Evolutionary conservation across 352 stramenopile genomes (phyloP).

Genomic region (Lagenidium giganteum): DNA sequence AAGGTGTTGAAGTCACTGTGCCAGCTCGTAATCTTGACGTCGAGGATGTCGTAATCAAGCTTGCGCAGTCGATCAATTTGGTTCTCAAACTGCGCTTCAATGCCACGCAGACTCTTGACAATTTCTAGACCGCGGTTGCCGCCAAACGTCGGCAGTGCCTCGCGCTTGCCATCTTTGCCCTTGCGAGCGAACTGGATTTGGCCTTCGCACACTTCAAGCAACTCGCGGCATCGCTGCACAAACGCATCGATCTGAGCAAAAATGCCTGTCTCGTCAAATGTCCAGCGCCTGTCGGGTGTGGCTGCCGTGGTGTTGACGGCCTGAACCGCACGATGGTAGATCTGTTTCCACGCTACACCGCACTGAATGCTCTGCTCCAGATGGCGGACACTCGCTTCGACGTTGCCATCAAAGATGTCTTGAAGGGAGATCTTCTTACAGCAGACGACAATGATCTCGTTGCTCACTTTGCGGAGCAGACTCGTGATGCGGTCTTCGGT

Average conservation of each 20-base stretch:
- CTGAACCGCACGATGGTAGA: constrained; percentile 44
- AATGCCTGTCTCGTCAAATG: constrained; percentile 90
- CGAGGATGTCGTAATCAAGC: constrained; percentile 90
- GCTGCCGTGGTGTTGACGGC: constrained; percentile 45
- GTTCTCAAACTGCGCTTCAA: constrained; percentile 86
- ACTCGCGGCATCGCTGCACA: constrained; percentile 89
- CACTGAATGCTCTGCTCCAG: constrained; percentile 88
- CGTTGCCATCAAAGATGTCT: constrained; percentile 88
- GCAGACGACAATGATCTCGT: constrained; percentile 89
- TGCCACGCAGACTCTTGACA: constrained; percentile 83
- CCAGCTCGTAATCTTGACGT: constrained; percentile 91
- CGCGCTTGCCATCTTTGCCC: constrained; percentile 34
- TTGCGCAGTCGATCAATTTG: constrained; percentile 79
- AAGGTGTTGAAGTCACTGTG: constrained; percentile 92
- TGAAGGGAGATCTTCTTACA: constrained; percentile 73
- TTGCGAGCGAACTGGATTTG: constrained; percentile 92
- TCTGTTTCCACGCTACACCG: constrained; percentile 86
- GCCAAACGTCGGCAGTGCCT: constrained; percentile 79
- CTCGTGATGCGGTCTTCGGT: constrained; percentile 87
- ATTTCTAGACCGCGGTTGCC: constrained; percentile 88
- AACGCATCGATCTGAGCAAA: constrained; percentile 94
- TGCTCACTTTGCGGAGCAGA: constrained; percentile 89
- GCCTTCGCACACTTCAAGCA: constrained; percentile 90
- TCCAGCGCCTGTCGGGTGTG: constrained; percentile 53
- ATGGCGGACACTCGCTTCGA: constrained; percentile 72